Base-by-base conservation (phyloP, 2,329 filamentous ascomycete species). In the Fusarium heterosporum region DNA sequence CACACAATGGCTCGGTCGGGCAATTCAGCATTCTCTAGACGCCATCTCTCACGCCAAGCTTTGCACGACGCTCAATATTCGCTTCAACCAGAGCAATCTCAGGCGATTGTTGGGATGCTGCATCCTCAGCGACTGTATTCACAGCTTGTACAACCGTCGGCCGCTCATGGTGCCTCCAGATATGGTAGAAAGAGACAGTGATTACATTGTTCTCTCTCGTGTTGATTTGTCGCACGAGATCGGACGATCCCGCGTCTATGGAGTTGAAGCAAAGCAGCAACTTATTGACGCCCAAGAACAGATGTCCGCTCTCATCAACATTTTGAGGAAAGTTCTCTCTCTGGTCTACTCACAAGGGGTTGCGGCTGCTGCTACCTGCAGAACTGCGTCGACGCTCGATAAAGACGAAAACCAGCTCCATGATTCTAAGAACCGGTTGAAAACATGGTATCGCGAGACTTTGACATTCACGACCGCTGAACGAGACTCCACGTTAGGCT, bases 151-250 rank as follows among this genome's bases (percentile, higher is more conserved):
- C n/a, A 41, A 1, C 17, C 36, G 36, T 32, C 36, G 48, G 2
- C 48, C 48, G 0, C 48, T 41, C 10, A 51, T 41, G 26, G 32
- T 41, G 26, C 19, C 19, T 17, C 14, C 17, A 3, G 14, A 8
- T 32, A 25, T 41, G 17, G 17, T 2, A n/a, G 17, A 41, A 22
- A 4, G 19, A 6, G 30, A 36, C 14, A 48, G 10, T 5, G 14
- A 25, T 10, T 13, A 30, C 14, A 6, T 4, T 17, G 25, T 51
- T 0, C 19, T 51, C 2, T 41, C 36, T 26, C 48, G 48, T 32
- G 36, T 7, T 36, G 36, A 51, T n/a, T n/a, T 51, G 8, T 51
- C 36, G 2, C 34, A 51, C 25, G 48, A 51, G 19, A 51, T 51
- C 10, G 48, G 48, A 2, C 48, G 48, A 4, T 51, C 48, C 16